Evolutionary conservation across 495 filamentous ascomycete species (phyloP).

Genomic region (Penicillium macrosclerotiorum): DNA sequence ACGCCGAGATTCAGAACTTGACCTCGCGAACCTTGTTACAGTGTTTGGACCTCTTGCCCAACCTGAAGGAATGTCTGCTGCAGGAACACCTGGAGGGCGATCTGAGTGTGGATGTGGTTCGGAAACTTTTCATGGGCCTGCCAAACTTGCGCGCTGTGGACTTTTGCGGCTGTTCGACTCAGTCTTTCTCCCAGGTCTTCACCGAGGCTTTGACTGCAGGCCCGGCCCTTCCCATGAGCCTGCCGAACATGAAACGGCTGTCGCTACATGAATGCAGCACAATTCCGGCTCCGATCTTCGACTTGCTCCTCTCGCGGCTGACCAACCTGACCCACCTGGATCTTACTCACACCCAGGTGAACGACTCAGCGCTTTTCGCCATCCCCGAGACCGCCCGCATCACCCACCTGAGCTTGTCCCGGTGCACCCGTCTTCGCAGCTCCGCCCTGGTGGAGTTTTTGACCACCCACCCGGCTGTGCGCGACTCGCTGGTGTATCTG

Average conservation of each 20-base stretch:
- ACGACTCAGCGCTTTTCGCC: conserved; percentile 65
- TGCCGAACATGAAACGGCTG: conserved; percentile 63
- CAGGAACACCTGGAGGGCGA: conserved; percentile 86
- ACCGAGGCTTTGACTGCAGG: conserved; percentile 43
- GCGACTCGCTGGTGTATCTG: conserved; percentile 63
- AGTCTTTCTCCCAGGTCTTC: conserved; percentile 64
- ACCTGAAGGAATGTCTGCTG: conserved; percentile 75
- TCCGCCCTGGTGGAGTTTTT: conserved; percentile 69
- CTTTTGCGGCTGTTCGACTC: conserved; percentile 76
- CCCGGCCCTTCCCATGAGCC: conserved; percentile 39
- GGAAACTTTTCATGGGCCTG: conserved; percentile 66
- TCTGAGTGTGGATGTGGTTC: conserved; percentile 63
- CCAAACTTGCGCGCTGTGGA: conserved; percentile 70
- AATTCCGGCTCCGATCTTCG: conserved; percentile 65
- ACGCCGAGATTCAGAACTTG: conserved; percentile 75
- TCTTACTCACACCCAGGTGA: conserved; percentile 76
- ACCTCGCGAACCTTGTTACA: conserved; percentile 72
- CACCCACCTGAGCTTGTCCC: conserved; percentile 78
- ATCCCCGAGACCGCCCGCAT: conserved; percentile 71
- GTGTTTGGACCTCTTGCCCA: conserved; percentile 73
- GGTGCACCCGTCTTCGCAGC: conserved; percentile 70
- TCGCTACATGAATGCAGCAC: conserved; percentile 82
- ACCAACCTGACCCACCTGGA: conserved; percentile 75
- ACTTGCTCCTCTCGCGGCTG: conserved; percentile 67
- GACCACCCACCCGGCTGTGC: conserved; percentile 67